Percentiles rank a stretch among this genome's conserved stretches.
Conservation (phyloP, 495 filamentous ascomycete genomes). For the Trichoderma gamsii region DNA sequence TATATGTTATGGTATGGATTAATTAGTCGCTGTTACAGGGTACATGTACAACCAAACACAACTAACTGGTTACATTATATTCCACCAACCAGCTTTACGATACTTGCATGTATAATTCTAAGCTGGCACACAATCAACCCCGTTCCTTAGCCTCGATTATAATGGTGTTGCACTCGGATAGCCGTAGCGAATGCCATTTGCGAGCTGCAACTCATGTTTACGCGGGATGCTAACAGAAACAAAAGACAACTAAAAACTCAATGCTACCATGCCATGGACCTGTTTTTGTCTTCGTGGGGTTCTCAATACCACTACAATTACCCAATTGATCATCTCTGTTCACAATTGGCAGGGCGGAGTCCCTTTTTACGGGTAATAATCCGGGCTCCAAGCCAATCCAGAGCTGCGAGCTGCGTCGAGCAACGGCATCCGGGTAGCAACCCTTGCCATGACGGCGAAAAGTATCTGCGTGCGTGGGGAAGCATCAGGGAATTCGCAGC, state of each 20-base stretch:
- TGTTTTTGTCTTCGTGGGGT: neutral
- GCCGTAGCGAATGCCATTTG: neutral
- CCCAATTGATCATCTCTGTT: neutral
- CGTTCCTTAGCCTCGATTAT: neutral
- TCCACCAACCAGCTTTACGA: too few relatives aligned
- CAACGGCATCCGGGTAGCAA: neutral
- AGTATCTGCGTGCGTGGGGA: constrained; percentile 4
- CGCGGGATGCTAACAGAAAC: neutral
- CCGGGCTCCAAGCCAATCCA: neutral
- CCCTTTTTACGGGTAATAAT: neutral
- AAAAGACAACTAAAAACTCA: neutral
- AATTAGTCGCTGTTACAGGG: too few relatives aligned
- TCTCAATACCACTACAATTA: neutral
- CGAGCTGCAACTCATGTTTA: neutral
- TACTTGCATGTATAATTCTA: too few relatives aligned
- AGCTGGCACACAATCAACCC: too few relatives aligned
- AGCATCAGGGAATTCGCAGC: neutral
- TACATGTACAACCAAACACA: too few relatives aligned
- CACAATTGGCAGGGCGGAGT: neutral
- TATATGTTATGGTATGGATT: neutral
- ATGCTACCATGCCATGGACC: constrained; percentile 6
- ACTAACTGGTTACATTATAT: too few relatives aligned
- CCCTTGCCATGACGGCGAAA: neutral
- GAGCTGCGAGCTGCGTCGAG: neutral
- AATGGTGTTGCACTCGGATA: neutral